Percentiles rank a stretch among this genome's conserved stretches.
phyloP scores from a whole-genome alignment of 2,329 filamentous ascomycete genomes.

The Fusarium avenaceum region DNA sequence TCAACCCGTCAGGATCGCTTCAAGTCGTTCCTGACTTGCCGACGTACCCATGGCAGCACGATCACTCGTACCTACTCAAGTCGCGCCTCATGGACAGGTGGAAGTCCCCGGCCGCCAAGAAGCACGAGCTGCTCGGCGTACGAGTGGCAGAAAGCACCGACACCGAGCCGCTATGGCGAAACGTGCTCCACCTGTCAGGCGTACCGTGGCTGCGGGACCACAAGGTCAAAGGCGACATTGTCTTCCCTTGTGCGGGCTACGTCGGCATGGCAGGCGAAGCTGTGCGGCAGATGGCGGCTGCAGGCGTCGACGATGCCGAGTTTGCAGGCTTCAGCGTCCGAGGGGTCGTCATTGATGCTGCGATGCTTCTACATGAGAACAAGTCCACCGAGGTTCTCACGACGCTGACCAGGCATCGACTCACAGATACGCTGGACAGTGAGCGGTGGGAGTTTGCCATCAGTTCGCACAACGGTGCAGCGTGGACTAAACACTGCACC shows the following conservation, averaged over 20 bases:
- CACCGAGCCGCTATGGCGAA: conserved; percentile 41
- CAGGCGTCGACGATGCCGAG: conserved; percentile 15
- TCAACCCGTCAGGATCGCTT: conserved; percentile 15
- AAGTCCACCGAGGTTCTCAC: conserved; percentile 52
- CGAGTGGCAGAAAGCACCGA: conserved; percentile 33
- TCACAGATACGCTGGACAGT: conserved; percentile 46
- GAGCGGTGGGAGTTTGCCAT: conserved; percentile 53
- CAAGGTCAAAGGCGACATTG: conserved; percentile 57
- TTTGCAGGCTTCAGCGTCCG: conserved; percentile 38
- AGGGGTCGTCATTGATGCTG: conserved; percentile 47
- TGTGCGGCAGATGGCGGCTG: conserved; percentile 33
- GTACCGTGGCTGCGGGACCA: conserved; percentile 61
- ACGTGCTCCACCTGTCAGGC: conserved; percentile 39
- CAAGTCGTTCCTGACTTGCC: conserved; percentile 51
- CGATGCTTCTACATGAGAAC: conserved; percentile 50
- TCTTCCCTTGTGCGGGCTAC: conserved; percentile 58
- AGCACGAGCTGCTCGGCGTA: conserved; percentile 43
- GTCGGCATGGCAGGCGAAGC: conserved; percentile 52
- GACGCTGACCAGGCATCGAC: conserved; percentile 42
- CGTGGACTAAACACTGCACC: conserved; percentile 46
- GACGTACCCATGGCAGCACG: conserved; percentile 49
- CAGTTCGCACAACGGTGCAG: conserved; percentile 37
- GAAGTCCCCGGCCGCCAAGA: conserved; percentile 14
- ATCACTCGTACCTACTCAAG: conserved; percentile 18
- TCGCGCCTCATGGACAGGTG: conserved; percentile 22